A percentile compares a stretch with the other conserved stretches of the same genome.
Conservation (phyloP, 495 filamentous ascomycete genomes). For the Penicillium psychrofluorescens region DNA sequence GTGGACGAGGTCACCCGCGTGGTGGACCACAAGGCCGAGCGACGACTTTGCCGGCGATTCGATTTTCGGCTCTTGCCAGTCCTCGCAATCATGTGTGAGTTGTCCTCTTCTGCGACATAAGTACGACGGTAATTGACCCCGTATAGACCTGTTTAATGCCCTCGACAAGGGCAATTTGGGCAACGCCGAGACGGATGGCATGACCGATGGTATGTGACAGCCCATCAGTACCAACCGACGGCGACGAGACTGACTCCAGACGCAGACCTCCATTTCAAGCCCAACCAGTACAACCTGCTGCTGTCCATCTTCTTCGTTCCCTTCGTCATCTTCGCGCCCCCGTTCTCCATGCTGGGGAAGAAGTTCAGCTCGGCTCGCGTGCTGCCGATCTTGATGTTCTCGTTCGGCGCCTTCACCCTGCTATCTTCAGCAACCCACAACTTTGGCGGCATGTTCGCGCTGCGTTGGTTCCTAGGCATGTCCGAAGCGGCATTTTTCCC, state of each 20-base stretch:
- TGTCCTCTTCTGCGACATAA: background rate
- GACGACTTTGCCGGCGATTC: constrained; percentile 56
- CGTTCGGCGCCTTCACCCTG: constrained; percentile 53
- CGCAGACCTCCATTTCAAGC: constrained; percentile 47
- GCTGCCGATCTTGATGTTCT: constrained; percentile 63
- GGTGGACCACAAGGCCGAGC: constrained; percentile 46
- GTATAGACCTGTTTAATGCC: constrained; percentile 48
- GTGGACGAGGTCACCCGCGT: constrained; percentile 30
- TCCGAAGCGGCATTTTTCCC: constrained; percentile 71
- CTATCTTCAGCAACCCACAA: constrained; percentile 49
- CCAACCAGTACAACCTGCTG: constrained; percentile 63
- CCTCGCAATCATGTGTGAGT: constrained; percentile 55
- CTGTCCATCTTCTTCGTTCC: constrained; percentile 73
- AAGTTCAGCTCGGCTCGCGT: constrained; percentile 55
- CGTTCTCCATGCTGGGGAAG: constrained; percentile 61
- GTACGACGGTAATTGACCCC: background rate
- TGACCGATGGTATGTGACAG: constrained; percentile 31
- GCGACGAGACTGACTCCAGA: background rate
- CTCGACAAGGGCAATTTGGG: constrained; percentile 64
- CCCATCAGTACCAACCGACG: background rate
- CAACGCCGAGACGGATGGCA: constrained; percentile 63
- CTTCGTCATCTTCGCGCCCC: constrained; percentile 63
- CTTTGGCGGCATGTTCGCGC: constrained; percentile 58
- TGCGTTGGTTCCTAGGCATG: constrained; percentile 56
- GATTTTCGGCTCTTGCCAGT: constrained; percentile 57